Evolutionary conservation across 805 yeast species (phyloP).

Genomic region (Metahyphopichia silvanorum): DNA sequence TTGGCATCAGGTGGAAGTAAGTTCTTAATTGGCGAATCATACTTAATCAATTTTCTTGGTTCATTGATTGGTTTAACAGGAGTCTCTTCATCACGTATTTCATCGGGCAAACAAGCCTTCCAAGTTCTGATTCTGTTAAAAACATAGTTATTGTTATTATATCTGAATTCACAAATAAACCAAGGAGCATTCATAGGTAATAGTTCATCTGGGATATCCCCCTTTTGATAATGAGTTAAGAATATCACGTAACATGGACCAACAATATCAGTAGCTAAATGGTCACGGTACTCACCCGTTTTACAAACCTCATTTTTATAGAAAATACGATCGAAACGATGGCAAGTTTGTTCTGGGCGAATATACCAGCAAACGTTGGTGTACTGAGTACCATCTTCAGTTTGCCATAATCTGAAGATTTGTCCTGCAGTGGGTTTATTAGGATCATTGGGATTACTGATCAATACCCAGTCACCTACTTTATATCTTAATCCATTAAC

Average conservation of each 20-base stretch:
- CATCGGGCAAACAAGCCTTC: constrained; percentile 98
- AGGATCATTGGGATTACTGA: constrained; percentile 83
- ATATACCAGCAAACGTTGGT: constrained; percentile 97
- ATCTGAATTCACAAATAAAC: constrained; percentile 92
- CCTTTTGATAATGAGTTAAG: constrained; percentile 91
- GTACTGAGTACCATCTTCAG: constrained; percentile 80
- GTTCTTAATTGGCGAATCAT: constrained; percentile 81
- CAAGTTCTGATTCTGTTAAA: constrained; percentile 96
- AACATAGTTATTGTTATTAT: constrained; percentile 83
- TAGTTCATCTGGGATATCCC: constrained; percentile 69
- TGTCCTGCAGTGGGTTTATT: constrained; percentile 92
- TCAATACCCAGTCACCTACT: constrained; percentile 94
- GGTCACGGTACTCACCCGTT: constrained; percentile 96
- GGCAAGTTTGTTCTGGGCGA: constrained; percentile 97
- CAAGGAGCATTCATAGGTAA: constrained; percentile 76
- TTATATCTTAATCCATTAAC: constrained; percentile 69
- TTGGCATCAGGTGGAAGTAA: constrained; percentile 73
- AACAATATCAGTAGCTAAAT: constrained; percentile 78
- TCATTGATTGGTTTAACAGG: constrained; percentile 67
- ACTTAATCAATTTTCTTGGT: constrained; percentile 66
- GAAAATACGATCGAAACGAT: constrained; percentile 82
- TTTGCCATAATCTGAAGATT: constrained; percentile 87
- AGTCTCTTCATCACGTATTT: constrained; percentile 76
- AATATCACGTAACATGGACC: constrained; percentile 95
- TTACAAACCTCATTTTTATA: constrained; percentile 94